phyloP scores from a whole-genome alignment of 1,284 basidiomycete genomes.

The Polyporus tsugae region DNA sequence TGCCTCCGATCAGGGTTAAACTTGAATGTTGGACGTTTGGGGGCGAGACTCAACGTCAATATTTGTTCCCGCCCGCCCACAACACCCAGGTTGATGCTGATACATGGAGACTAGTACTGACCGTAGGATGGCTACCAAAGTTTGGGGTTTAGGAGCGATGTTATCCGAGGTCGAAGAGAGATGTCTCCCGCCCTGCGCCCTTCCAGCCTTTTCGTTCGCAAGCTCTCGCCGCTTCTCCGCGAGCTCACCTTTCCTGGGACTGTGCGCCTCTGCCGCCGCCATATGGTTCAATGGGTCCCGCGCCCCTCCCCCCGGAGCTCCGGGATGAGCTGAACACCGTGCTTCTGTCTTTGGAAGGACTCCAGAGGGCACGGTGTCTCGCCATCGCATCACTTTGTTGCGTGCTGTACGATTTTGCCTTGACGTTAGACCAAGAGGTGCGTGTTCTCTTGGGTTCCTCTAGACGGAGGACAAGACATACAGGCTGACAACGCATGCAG shows the following conservation, averaged over 20 bases:
- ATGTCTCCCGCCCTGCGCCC: background rate
- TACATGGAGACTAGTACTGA: background rate
- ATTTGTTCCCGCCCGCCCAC: background rate
- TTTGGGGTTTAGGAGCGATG: background rate
- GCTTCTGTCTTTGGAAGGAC: conserved; percentile 24
- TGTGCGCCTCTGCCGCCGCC: conserved; percentile 7
- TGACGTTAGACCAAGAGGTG: conserved; percentile 41
- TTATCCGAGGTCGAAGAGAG: background rate
- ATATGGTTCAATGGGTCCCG: conserved; percentile 19
- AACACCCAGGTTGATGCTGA: background rate
- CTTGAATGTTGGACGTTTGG: background rate
- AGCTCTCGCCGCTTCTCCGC: background rate
- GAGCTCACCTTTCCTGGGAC: background rate
- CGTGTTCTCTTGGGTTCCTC: background rate
- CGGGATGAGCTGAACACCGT: conserved; percentile 22
- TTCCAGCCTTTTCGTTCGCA: background rate
- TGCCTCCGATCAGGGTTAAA: background rate
- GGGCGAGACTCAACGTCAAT: background rate
- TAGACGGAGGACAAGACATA: too few relatives aligned
- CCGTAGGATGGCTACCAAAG: too few relatives aligned
- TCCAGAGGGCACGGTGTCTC: conserved; percentile 29
- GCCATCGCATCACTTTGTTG: conserved; percentile 26
- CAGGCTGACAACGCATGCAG: conserved; percentile 18
- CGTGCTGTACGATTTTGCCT: conserved; percentile 33
- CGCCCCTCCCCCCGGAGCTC: conserved; percentile 10